A percentile compares a stretch with the other conserved stretches of the same genome.
Conservation (phyloP, 768 basidiomycete species). For the Arthromyces matolae region DNA sequence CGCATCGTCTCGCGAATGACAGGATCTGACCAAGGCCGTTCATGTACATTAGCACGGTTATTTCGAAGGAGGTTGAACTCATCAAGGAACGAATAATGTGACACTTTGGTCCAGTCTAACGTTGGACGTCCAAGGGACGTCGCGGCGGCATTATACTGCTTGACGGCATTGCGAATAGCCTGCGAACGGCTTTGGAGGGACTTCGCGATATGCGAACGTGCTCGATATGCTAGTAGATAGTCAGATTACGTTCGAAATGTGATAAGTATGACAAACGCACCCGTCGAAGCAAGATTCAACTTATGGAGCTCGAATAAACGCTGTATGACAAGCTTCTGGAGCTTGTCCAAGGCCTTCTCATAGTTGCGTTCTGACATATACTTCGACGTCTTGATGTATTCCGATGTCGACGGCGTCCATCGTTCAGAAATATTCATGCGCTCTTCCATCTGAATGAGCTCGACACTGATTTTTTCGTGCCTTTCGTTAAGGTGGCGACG, state of each 20-base stretch:
- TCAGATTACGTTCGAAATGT: not conserved
- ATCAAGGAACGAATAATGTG: conserved; percentile 10
- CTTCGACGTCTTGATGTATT: conserved; percentile 20
- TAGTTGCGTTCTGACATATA: conserved; percentile 20
- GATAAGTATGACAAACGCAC: conserved; percentile 15
- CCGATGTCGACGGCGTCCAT: conserved; percentile 22
- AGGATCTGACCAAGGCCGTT: conserved; percentile 11
- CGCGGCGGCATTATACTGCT: not conserved
- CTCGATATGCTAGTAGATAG: not conserved
- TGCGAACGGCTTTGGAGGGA: conserved; percentile 7
- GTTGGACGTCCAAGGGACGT: conserved; percentile 4
- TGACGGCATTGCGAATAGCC: conserved; percentile 3
- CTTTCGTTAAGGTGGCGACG: conserved; percentile 17
- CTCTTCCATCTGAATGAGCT: conserved; percentile 21
- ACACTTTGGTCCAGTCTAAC: conserved; percentile 5
- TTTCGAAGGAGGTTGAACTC: conserved; percentile 14
- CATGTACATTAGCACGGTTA: not conserved
- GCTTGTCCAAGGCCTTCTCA: conserved; percentile 26
- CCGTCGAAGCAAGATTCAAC: conserved; percentile 31
- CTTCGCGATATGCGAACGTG: conserved; percentile 1
- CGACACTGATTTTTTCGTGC: conserved; percentile 11
- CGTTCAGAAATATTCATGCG: conserved; percentile 21
- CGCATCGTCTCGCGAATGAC: conserved; percentile 9
- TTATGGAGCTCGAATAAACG: conserved; percentile 36
- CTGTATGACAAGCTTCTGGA: no score